Conservation (phyloP, 345 rosid species). For the Salix caprea region DNA sequence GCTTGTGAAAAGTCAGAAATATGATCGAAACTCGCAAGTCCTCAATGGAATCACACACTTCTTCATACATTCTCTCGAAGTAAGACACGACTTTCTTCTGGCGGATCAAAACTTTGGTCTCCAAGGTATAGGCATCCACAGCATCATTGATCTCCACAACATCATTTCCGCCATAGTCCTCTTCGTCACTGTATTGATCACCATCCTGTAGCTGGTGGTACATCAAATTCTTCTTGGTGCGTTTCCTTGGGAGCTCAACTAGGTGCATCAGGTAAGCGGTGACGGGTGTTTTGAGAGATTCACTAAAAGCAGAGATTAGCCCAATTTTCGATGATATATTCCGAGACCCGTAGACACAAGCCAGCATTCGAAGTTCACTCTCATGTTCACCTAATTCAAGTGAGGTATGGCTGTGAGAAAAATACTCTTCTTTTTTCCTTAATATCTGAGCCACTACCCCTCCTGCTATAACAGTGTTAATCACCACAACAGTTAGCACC, state of each 20-base stretch:
- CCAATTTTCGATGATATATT: slow-evolving; percentile 56
- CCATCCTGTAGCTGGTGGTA: slow-evolving; percentile 71
- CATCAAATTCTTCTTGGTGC: slow-evolving; percentile 33
- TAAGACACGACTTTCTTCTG: slow-evolving; percentile 60
- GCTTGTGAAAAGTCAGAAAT: slow-evolving; percentile 80
- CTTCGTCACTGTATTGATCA: slow-evolving; percentile 52
- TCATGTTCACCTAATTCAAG: slow-evolving; percentile 47
- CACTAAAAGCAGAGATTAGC: slow-evolving; percentile 48
- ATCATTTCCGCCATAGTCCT: slow-evolving; percentile 75
- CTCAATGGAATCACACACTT: slow-evolving; percentile 61
- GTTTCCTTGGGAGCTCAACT: slow-evolving; percentile 67
- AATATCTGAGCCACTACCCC: slow-evolving; percentile 39
- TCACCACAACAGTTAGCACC: slow-evolving; percentile 46
- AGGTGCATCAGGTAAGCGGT: slow-evolving; percentile 64
- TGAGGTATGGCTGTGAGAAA: slow-evolving; percentile 37
- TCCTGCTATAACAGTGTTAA: slow-evolving; percentile 58
- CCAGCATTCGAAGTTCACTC: slow-evolving; percentile 57
- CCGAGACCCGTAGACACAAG: slow-evolving; percentile 71
- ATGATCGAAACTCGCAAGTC: slow-evolving; percentile 66
- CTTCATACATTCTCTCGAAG: slow-evolving; percentile 50
- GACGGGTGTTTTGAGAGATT: slow-evolving; percentile 36
- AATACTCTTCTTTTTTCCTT: slow-evolving; percentile 34
- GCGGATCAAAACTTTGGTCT: slow-evolving; percentile 43
- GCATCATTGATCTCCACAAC: slow-evolving; percentile 69
- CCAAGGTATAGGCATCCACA: slow-evolving; percentile 49